Base-by-base conservation (phyloP, 768 basidiomycete species). In the Trametes sanguinea region DNA sequence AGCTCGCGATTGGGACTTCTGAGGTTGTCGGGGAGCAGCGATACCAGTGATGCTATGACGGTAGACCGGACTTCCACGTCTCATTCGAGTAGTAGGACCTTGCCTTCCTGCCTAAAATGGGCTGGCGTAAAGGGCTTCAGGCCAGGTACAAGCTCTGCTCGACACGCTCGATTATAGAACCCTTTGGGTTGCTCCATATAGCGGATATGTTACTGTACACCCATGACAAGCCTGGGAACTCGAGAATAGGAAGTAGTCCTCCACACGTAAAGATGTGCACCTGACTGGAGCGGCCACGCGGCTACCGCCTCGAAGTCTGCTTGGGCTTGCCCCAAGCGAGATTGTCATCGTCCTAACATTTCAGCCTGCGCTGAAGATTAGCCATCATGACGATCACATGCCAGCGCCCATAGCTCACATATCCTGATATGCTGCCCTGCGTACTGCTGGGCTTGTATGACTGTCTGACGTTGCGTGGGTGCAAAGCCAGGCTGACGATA, bases 301-400 rank as follows among this genome's bases (percentile, higher is more conserved):
- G 29, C 50, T 51, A 61, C 14, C 57, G 58, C 6, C 58, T 45
- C 17, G 66, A 47, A 8, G 46, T 45, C 66, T 60, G 62, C 51
- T 56, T 59, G 51, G 70, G 66, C 16, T 66, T 68, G 29, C 71
- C 72, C 73, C 73, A 74, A 3, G 73, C 66, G 59, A 66, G 51
- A 51, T 74, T 73, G 14, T 74, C 73, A 37, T 72, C 72, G 13
- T 75, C 74, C 74, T 16, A 75, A 62, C 67, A 70, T 72, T 54
- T 73, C 68, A 16, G 72, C 73, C 70, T 71, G 55, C 9, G 29
- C 13, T 13, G 13, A 42, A n/a, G 13, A 17, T 35, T 29, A 45
- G 42, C 54, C 13, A 61, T 35, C 55, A 33, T 14, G 7, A 2
- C 29, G 55, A 50, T 14, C 32, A 43, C 42, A 13, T 43, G 42